phyloP scores from a whole-genome alignment of 306 rosid species.

The Hippophae tibetana region DNA sequence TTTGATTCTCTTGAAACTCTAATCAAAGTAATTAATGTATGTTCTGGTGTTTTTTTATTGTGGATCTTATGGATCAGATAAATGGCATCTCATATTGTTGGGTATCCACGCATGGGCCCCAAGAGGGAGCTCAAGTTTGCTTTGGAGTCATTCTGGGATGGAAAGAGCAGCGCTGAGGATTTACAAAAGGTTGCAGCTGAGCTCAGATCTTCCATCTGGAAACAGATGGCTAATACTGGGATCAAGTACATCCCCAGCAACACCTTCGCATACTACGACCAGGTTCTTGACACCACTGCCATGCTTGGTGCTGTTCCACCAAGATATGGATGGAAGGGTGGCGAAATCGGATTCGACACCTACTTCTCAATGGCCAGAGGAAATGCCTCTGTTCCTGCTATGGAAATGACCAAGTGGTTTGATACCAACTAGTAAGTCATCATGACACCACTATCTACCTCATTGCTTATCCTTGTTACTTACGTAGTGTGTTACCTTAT shows the following conservation, averaged over 20 bases:
- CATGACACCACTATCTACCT: neutral
- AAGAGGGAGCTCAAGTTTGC: constrained; percentile 97
- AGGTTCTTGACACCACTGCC: constrained; percentile 73
- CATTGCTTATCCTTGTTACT: neutral
- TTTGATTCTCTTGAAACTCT: neutral
- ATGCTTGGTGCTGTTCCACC: constrained; percentile 82
- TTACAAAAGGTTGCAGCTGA: constrained; percentile 68
- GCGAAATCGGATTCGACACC: constrained; percentile 73
- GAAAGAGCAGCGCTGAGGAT: constrained; percentile 78
- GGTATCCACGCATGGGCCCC: constrained; percentile 95
- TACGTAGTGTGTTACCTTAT: neutral
- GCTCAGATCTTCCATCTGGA: constrained; percentile 81
- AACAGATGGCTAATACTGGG: constrained; percentile 68
- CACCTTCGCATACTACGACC: constrained; percentile 74
- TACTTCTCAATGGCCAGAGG: constrained; percentile 97
- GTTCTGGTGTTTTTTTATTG: neutral
- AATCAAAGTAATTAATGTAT: neutral
- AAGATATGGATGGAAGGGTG: constrained; percentile 74
- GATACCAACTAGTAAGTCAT: constrained; percentile 86
- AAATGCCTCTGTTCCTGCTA: constrained; percentile 83
- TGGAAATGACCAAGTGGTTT: constrained; percentile 99
- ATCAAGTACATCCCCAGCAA: constrained; percentile 91
- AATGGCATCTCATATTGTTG: constrained; percentile 89
- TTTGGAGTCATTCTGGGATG: constrained; percentile 83
- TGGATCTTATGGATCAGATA: constrained; percentile 28